phyloP scores from a whole-genome alignment of 148 eudicot genomes.

The Drosera capensis region DNA sequence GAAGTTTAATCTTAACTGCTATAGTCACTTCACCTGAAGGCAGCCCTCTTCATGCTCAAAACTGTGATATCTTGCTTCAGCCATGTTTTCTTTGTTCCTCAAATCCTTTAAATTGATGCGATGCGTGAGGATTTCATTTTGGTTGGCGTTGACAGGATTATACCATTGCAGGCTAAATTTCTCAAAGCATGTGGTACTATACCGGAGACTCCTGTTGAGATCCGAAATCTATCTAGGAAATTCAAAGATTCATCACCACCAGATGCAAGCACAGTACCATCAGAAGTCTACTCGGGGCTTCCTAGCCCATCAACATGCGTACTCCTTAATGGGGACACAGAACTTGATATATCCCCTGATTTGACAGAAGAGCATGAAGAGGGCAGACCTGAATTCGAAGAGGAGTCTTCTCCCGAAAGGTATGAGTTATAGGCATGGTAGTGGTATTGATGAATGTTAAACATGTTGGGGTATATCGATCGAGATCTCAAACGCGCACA shows the following conservation, averaged over 20 bases:
- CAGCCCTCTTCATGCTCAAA: too few species aligned
- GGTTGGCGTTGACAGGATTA: too few species aligned
- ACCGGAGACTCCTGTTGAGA: conserved; percentile 55
- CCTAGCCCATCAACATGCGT: conserved; percentile 22
- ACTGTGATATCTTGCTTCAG: too few species aligned
- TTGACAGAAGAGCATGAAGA: conserved; percentile 19
- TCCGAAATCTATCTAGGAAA: conserved; percentile 30
- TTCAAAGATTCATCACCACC: conserved; percentile 11
- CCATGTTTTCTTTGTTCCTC: too few species aligned
- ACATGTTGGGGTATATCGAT: too few species aligned
- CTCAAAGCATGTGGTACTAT: conserved; percentile 78
- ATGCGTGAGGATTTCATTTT: too few species aligned
- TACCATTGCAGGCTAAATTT: conserved; percentile 70
- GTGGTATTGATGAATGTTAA: too few species aligned
- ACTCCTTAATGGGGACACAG: conserved; percentile 14
- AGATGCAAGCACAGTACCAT: conserved; percentile 11
- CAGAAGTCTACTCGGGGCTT: conserved; percentile 30
- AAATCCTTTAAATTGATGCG: too few species aligned
- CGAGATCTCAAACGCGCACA: too few species aligned
- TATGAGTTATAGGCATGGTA: too few species aligned
- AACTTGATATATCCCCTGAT: conserved; percentile 17
- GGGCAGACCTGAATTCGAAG: conserved; percentile 11
- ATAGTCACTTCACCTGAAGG: too few species aligned
- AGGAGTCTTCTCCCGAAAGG: conserved; percentile 31
- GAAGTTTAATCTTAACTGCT: too few species aligned